Conservation (phyloP, 768 basidiomycete species). For the Boletus vinaceobasis region DNA sequence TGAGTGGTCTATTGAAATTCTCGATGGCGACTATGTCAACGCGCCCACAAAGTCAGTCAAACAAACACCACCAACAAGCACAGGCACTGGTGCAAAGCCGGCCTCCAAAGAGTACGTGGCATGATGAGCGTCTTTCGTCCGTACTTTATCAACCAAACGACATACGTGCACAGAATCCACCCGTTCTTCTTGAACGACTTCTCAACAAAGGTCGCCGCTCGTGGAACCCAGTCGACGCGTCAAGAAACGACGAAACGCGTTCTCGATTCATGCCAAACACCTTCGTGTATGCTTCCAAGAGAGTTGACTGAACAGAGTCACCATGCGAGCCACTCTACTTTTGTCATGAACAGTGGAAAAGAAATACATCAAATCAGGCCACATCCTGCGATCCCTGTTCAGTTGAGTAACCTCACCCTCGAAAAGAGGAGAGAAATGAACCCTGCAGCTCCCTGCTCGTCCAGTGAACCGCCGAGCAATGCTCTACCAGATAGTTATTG, state of each 20-base stretch:
- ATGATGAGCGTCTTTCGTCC: conserved; percentile 10
- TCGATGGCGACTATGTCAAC: conserved; percentile 20
- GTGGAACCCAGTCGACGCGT: not conserved
- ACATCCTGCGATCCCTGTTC: not conserved
- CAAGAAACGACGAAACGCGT: not conserved
- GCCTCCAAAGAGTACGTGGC: conserved; percentile 15
- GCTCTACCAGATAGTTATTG: not conserved
- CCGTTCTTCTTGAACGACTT: conserved; percentile 15
- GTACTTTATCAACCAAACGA: conserved; percentile 4
- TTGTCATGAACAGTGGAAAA: not conserved
- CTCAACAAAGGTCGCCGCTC: conserved; percentile 7
- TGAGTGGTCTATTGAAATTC: conserved; percentile 33
- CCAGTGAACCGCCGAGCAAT: not conserved
- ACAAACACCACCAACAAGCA: conserved; percentile 11
- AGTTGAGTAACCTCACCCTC: conserved; percentile 12
- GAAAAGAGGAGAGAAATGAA: not conserved
- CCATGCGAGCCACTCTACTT: not conserved
- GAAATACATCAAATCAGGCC: not conserved
- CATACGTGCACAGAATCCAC: conserved; percentile 13
- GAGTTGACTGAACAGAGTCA: not conserved
- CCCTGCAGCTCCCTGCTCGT: too few species aligned
- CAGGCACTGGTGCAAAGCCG: not conserved
- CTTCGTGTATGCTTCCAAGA: not conserved
- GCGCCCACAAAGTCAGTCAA: conserved; percentile 17
- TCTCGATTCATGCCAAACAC: not conserved